Base-by-base conservation (phyloP, 176 grass and related monocot genomes). In the Hordeum marinum region DNA sequence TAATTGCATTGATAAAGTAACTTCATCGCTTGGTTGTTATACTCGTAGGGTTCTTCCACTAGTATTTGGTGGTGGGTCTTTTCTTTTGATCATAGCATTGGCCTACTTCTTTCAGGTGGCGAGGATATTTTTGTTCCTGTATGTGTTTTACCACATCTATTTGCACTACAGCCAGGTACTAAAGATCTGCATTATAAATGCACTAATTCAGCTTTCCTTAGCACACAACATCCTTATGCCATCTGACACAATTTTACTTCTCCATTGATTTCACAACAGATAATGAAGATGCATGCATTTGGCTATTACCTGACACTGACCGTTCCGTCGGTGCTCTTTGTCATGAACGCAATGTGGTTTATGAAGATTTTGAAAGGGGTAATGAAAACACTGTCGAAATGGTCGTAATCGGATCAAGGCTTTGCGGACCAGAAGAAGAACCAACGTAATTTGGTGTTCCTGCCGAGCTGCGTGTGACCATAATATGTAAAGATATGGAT, bases 331-430 rank as follows among this genome's bases (percentile, higher is more conserved):
- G 85, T 83, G 29, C 91, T 99, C 72, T 94, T 94, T 88, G 75
- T 86, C 72, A 99, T 99, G 96, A 99, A 99, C 78, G 70, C 88
- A 17, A 63, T 92, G 64, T 99, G 96, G 96, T 96, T 99, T 87
- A 72, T 61, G 87, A 99, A 99, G 84, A 99, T 99, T 80, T 46
- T 96, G 85, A 94, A 85, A 86, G 96, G 96, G 12, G 89, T 96
- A 17, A 92, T 77, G 88, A 96, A 99, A 85, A 99, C 94, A 68
- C 64, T 96, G 78, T 67, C 83, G 6, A 96, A 92, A 71, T 79
- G 87, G 75, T 87, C 86, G 26, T 90, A 88, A 89, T 72, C n/a
- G 13, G 52, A 57, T 62, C 13, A 75, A 75, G 18, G 45, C n/a
- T 27, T 48, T 62, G 26, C 9, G 4, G 10, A 74, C 62, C 2